phyloP scores from a whole-genome alignment of 1,284 basidiomycete species.

The Ceratobasidium sp. region DNA sequence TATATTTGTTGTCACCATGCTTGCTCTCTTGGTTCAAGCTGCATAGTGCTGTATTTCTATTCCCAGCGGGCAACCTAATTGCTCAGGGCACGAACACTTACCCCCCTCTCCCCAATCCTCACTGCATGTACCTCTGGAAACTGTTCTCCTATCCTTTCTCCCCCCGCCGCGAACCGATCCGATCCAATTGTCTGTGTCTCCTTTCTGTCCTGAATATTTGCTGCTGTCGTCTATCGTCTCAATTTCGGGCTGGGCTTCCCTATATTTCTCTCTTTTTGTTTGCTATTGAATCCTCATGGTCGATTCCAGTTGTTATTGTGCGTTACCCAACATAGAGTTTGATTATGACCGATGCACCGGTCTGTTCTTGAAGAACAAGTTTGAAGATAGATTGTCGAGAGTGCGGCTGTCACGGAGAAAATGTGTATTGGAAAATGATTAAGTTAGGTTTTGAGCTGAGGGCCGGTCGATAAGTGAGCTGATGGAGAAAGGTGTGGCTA shows the following conservation, averaged over 20 bases:
- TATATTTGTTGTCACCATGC: slow-evolving; percentile 16
- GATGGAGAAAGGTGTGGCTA: background rate
- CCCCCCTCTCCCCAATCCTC: background rate
- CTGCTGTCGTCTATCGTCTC: slow-evolving; percentile 13
- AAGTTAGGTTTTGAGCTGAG: slow-evolving; percentile 22
- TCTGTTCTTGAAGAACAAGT: slow-evolving; percentile 2
- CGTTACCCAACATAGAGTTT: slow-evolving; percentile 13
- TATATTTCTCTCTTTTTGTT: slow-evolving; percentile 2
- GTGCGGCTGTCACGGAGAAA: background rate
- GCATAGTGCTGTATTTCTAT: slow-evolving; percentile 40
- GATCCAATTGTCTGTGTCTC: background rate
- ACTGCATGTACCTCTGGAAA: slow-evolving; percentile 5
- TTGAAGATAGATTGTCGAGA: background rate
- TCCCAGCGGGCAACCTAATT: slow-evolving; percentile 5
- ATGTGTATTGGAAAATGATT: background rate
- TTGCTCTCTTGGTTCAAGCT: background rate
- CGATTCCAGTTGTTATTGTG: slow-evolving; percentile 18
- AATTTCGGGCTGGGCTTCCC: slow-evolving; percentile 30
- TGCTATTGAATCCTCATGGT: slow-evolving; percentile 28
- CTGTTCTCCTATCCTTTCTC: slow-evolving; percentile 1
- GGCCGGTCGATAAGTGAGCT: slow-evolving; percentile 6
- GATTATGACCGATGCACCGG: slow-evolving; percentile 12
- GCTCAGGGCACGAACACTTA: slow-evolving; percentile 36
- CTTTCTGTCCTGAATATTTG: slow-evolving; percentile 30
- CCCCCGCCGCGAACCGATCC: slow-evolving; percentile 24